Evolutionary conservation across 2,329 filamentous ascomycete genomes (phyloP).

Genomic region (Cladophialophora psammophila): DNA sequence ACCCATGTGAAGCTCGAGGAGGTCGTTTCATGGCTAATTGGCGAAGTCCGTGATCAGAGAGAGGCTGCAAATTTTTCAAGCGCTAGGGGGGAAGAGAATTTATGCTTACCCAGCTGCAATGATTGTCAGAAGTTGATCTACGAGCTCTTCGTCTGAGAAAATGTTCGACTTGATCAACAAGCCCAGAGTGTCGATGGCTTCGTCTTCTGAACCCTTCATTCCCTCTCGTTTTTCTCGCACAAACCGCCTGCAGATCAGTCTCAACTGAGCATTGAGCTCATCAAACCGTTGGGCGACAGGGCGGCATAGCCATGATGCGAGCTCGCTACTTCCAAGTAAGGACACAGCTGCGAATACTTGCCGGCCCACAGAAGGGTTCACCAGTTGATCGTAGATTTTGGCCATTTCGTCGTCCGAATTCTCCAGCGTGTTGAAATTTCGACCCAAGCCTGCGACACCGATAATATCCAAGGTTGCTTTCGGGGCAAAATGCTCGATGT

Average conservation of each 20-base stretch:
- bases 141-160: conserved; percentile 78
- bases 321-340: conserved; percentile 60
- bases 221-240: conserved; percentile 46
- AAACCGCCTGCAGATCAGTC: conserved; percentile 49
- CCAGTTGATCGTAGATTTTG: conserved; percentile 62
- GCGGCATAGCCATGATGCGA: conserved; percentile 48
- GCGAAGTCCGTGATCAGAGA: neutral
- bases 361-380: conserved; percentile 60
- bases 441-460: conserved; percentile 72
- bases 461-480: conserved; percentile 73
- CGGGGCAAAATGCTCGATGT: conserved; percentile 64
- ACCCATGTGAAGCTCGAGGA: conserved; percentile 42
- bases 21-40: conserved; percentile 46
- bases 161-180: conserved; percentile 78
- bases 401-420: conserved; percentile 67
- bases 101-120: conserved; percentile 67
- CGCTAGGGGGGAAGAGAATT: neutral
- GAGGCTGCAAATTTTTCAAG: neutral
- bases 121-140: conserved; percentile 90
- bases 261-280: conserved; percentile 48
- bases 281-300: conserved; percentile 43
- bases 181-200: conserved; percentile 75
- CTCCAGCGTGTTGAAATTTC: conserved; percentile 72
- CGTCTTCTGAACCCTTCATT: conserved; percentile 36
- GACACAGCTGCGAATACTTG: conserved; percentile 66